Base-by-base conservation (phyloP, 2,329 filamentous ascomycete species). In the Beauveria sp. region DNA sequence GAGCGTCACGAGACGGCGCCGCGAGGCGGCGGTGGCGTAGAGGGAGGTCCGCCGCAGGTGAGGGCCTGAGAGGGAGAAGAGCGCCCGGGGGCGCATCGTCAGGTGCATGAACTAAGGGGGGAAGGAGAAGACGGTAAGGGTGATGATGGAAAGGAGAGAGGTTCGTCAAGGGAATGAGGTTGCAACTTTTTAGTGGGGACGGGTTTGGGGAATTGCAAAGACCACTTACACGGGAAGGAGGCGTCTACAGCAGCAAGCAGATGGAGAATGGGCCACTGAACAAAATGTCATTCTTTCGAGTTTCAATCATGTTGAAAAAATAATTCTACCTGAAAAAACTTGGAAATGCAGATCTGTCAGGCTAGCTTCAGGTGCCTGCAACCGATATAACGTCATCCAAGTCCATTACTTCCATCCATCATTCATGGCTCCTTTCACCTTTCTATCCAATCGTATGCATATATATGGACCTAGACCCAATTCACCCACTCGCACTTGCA, bases 401-500 rank as follows among this genome's bases (percentile, higher is more conserved):
- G 20, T 28, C 10, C 40, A 50, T 49, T 50, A 42, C 30, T 40
- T 42, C 16, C 55, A n/a, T 50, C 42, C 10, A 20, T 49, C 46
- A 26, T 34, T 20, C 20, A 34, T 20, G 28, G 6, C 16, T 12
- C 5, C 28, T 34, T 22, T 45, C 12, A 14, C 22, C 20, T 6
- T 14, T n/a, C 24, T 22, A 26, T 28, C n/a, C 50, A 40, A 16
- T 40, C 28, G 20, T 46, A 22, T 57, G 18, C 20, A 16, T 22
- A 40, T 47, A 46, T 16, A 20, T 40, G 18, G n/a, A 6, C 10
- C 26, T 43, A 69, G 18, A 68, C 64, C 72, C 73, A 85, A 63
- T 88, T 88, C 61, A 78, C 75, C 82, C 84, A 88, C 66, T 80
- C 75, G 69, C 85, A 88, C 70, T 74, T 78, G 68, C 85, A 88